These are phyloP conservation scores for Sarocladium oryzae DNA, from an alignment of 2,329 filamentous ascomycete species.

Conservation along the genomic window DNA sequence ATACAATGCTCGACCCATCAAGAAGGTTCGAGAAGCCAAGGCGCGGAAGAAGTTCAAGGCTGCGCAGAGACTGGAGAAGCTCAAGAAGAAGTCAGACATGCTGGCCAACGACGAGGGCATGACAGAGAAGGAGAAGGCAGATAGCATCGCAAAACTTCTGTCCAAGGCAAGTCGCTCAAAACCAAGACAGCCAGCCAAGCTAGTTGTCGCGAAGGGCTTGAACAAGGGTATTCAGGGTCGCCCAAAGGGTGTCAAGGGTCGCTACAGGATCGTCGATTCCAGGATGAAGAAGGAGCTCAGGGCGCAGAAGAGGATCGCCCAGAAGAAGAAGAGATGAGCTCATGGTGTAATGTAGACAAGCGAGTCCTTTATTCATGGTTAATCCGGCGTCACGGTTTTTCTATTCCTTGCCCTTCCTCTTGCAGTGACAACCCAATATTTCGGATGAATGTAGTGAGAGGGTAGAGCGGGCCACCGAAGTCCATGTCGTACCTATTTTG, in stretches of 20 bases:
- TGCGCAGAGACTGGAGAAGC: constrained; percentile 82
- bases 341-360: background rate
- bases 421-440: constrained; percentile 20
- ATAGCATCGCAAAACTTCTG: constrained; percentile 75
- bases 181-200: constrained; percentile 72
- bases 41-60: constrained; percentile 96
- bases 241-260: constrained; percentile 87
- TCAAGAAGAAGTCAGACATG: constrained; percentile 94
- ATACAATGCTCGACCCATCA: constrained; percentile 92
- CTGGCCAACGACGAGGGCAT: constrained; percentile 84
- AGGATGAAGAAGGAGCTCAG: constrained; percentile 95
- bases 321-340: constrained; percentile 55
- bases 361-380: background rate
- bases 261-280: constrained; percentile 94
- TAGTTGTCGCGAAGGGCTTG: constrained; percentile 79
- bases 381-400: constrained; percentile 3
- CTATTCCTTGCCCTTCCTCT: constrained; percentile 5
- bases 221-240: constrained; percentile 83
- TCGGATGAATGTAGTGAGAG: constrained; percentile 50
- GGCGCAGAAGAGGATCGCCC: constrained; percentile 70
- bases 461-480: constrained; percentile 63
- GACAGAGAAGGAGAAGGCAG: constrained; percentile 93
- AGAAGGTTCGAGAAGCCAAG: constrained; percentile 96
- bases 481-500: constrained; percentile 68
- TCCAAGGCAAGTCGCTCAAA: constrained; percentile 79